Evolutionary conservation across 139 green algal genomes (phyloP).

Genomic region (Astrephomene gubernaculifera): DNA sequence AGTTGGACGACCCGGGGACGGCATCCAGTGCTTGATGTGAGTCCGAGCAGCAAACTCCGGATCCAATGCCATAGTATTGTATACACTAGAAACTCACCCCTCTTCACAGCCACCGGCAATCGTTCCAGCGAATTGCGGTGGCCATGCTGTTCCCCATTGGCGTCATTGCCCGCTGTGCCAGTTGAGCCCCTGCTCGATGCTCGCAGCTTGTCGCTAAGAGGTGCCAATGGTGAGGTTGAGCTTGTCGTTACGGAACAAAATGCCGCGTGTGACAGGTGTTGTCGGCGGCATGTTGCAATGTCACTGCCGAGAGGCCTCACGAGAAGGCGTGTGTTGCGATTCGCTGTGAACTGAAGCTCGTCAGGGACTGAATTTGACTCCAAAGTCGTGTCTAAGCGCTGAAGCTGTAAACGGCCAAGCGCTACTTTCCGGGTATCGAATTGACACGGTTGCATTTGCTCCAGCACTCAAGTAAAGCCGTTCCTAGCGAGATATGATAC

Average conservation of each 20-base stretch:
- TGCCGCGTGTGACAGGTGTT: background rate
- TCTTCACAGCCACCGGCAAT: conserved; percentile 28
- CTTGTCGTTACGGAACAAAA: conserved; percentile 18
- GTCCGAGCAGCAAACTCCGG: too few relatives aligned
- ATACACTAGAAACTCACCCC: conserved; percentile 2
- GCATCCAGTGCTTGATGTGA: too few relatives aligned
- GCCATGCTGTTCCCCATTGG: background rate
- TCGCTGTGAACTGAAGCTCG: background rate
- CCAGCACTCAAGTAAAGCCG: too few relatives aligned
- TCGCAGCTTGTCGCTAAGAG: background rate
- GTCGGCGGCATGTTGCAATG: background rate
- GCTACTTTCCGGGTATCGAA: too few relatives aligned
- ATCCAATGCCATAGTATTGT: too few relatives aligned
- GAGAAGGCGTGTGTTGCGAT: background rate
- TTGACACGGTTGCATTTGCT: too few relatives aligned
- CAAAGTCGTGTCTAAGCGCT: too few relatives aligned
- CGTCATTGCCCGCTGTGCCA: too few relatives aligned
- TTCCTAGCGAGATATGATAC: too few relatives aligned
- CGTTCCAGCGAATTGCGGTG: background rate
- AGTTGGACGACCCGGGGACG: too few relatives aligned
- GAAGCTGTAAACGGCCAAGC: too few relatives aligned
- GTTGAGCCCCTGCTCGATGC: background rate
- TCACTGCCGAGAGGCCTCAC: background rate
- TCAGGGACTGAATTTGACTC: too few relatives aligned
- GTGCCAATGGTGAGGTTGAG: background rate